These are phyloP conservation scores for Alternaria angustiovoidea DNA, from an alignment of 2,329 filamentous ascomycete species.

Conservation along the genomic window DNA sequence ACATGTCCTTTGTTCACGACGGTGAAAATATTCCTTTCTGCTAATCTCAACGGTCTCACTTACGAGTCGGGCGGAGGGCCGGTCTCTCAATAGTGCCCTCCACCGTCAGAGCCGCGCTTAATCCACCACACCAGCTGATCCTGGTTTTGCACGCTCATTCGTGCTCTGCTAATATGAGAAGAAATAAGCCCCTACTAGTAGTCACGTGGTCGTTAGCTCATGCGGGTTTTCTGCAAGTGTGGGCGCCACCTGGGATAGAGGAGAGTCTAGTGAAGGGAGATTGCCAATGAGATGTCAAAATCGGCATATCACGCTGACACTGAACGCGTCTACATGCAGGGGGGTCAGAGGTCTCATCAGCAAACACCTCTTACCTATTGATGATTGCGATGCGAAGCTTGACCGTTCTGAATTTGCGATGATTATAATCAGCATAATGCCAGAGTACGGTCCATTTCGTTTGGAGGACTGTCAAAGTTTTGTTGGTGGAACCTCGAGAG, in stretches of 20 bases:
- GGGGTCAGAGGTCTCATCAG: slow-evolving; percentile 17
- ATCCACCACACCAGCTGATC: slow-evolving; percentile 38
- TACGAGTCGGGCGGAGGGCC: slow-evolving; percentile 27
- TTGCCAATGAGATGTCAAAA: slow-evolving; percentile 36
- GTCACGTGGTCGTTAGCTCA: no score
- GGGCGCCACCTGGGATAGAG: slow-evolving; percentile 5
- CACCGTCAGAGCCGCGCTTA: slow-evolving; percentile 39
- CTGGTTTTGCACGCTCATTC: slow-evolving; percentile 42
- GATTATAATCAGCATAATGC: not conserved
- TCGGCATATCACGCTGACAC: slow-evolving; percentile 26
- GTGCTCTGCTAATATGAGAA: slow-evolving; percentile 35
- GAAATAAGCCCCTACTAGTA: slow-evolving; percentile 13
- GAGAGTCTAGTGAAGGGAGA: slow-evolving; percentile 17
- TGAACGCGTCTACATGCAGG: slow-evolving; percentile 37
- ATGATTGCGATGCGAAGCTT: not conserved
- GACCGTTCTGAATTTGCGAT: slow-evolving; percentile 7
- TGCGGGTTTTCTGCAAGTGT: no score
- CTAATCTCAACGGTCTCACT: slow-evolving; percentile 35
- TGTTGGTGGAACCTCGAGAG: not conserved
- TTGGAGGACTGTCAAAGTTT: not conserved
- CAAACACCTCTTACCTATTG: slow-evolving; percentile 5
- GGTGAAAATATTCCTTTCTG: slow-evolving; percentile 22
- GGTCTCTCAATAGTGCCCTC: slow-evolving; percentile 29
- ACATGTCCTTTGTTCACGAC: slow-evolving; percentile 9
- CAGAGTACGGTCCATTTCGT: not conserved